phyloP scores from a whole-genome alignment of 495 filamentous ascomycete genomes.

The Neurospora sp. region DNA sequence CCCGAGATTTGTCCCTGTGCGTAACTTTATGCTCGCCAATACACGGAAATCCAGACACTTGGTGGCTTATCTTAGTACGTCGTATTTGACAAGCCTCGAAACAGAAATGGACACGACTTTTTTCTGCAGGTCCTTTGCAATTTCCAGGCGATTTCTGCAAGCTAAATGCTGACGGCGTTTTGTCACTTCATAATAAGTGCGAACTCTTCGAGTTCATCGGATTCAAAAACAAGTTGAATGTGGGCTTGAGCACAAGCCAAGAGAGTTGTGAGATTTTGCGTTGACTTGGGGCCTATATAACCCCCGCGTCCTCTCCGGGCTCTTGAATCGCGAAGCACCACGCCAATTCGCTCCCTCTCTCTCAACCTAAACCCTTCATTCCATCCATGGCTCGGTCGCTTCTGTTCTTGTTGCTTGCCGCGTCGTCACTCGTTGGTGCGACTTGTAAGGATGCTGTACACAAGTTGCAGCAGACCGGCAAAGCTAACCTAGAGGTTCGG shows the following conservation, averaged over 20 bases:
- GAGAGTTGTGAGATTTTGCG: neutral
- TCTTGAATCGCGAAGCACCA: neutral
- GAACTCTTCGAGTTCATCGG: neutral
- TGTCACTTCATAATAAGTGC: neutral
- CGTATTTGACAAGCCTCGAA: neutral
- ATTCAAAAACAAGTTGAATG: neutral
- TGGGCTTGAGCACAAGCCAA: neutral
- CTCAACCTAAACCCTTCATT: neutral
- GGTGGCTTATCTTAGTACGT: neutral
- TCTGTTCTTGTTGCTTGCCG: neutral
- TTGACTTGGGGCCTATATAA: neutral
- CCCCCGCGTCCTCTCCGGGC: neutral
- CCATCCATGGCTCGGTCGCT: neutral
- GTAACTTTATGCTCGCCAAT: neutral
- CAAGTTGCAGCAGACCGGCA: slow-evolving; percentile 33
- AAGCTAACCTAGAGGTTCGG: slow-evolving; percentile 25
- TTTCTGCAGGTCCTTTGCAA: neutral
- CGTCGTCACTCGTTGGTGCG: neutral
- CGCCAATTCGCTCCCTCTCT: neutral
- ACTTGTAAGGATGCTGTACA: slow-evolving; percentile 24
- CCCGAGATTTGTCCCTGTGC: neutral
- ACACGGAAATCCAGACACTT: neutral
- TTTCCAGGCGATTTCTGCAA: neutral
- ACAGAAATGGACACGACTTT: neutral
- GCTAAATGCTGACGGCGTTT: neutral